Conservation (phyloP, 2,329 filamentous ascomycete genomes). For the Beauveria sp. region DNA sequence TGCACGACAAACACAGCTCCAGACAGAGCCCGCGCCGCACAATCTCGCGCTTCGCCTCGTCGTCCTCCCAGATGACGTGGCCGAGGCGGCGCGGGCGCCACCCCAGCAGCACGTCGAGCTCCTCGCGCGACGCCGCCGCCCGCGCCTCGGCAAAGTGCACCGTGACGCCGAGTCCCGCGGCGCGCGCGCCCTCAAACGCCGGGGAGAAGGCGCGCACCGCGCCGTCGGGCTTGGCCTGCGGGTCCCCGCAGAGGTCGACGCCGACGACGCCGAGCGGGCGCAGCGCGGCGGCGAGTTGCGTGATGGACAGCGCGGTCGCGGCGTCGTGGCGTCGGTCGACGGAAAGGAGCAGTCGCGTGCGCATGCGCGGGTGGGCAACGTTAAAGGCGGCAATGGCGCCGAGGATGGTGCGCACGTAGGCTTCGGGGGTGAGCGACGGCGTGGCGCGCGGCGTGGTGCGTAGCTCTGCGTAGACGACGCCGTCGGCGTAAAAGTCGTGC, state of each 20-base stretch:
- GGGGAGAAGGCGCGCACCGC: constrained; percentile 51
- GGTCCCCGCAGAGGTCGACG: constrained; percentile 74
- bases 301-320: constrained; percentile 52
- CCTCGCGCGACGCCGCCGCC: constrained; percentile 42
- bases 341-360: constrained; percentile 62
- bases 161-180: constrained; percentile 53
- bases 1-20: constrained; percentile 74
- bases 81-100: constrained; percentile 64
- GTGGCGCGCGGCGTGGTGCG: constrained; percentile 69
- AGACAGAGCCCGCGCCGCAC: constrained; percentile 49
- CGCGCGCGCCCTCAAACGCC: constrained; percentile 50
- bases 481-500: constrained; percentile 58
- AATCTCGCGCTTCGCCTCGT: constrained; percentile 49
- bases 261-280: constrained; percentile 54
- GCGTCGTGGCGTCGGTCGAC: constrained; percentile 60
- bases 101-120: constrained; percentile 56
- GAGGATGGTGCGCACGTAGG: constrained; percentile 61
- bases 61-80: constrained; percentile 69
- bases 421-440: constrained; percentile 47
- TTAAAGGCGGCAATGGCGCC: constrained; percentile 50
- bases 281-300: constrained; percentile 55
- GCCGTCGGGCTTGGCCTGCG: constrained; percentile 41
- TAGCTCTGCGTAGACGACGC: constrained; percentile 70
- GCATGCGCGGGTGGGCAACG: constrained; percentile 31
- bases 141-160: constrained; percentile 71